These are phyloP conservation scores for Multifurca ochricompacta DNA, from an alignment of 768 basidiomycete species.

Conservation along the genomic window DNA sequence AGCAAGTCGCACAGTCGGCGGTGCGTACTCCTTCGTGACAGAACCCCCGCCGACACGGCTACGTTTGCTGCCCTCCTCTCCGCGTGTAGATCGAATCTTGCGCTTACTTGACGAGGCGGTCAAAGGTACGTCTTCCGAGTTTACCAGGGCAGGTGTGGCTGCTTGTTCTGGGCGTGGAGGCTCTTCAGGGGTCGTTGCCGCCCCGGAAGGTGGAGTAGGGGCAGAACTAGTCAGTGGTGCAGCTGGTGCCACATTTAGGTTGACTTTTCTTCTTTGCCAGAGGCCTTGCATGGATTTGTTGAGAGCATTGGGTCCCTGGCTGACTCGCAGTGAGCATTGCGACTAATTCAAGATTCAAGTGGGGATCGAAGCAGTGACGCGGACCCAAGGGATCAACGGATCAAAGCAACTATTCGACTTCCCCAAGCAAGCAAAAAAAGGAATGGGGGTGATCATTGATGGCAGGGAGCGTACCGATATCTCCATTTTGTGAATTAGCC, in stretches of 20 bases:
- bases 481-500: slow-evolving; percentile 1
- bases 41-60: slow-evolving; percentile 30
- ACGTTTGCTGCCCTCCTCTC: slow-evolving; percentile 53
- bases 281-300: slow-evolving; percentile 76
- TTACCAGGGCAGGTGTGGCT: neutral
- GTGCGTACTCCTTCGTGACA: slow-evolving; percentile 55
- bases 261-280: slow-evolving; percentile 70
- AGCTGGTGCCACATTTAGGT: slow-evolving; percentile 42
- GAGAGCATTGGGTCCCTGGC: slow-evolving; percentile 65
- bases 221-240: slow-evolving; percentile 24
- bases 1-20: slow-evolving; percentile 69
- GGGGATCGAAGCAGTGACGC: no score
- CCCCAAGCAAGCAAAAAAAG: no score
- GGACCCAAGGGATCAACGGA: no score
- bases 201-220: slow-evolving; percentile 13
- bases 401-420: no score
- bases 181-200: slow-evolving; percentile 8
- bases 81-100: slow-evolving; percentile 50
- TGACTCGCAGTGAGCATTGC: slow-evolving; percentile 29
- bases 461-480: slow-evolving; percentile 5
- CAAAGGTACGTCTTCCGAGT: slow-evolving; percentile 16
- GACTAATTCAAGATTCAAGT: no score
- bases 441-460: neutral
- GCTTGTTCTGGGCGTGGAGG: slow-evolving; percentile 4
- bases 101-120: slow-evolving; percentile 42